Evolutionary conservation across 2,329 filamentous ascomycete genomes (phyloP).

Genomic region (Colletotrichum noveboracense): DNA sequence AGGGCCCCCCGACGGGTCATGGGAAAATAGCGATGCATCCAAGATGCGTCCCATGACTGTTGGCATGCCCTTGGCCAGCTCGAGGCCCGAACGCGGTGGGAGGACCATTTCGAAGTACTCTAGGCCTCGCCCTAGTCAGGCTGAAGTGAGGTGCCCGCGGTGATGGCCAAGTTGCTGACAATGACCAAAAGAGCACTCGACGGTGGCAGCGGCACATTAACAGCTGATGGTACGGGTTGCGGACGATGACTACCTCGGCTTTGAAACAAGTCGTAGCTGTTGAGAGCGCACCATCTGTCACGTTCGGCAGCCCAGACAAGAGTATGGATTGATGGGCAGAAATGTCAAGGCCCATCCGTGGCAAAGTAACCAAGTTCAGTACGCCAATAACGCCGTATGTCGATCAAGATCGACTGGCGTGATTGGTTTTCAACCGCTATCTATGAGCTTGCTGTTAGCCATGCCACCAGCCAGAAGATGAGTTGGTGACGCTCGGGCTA

Average conservation of each 20-base stretch:
- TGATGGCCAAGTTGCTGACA: background rate
- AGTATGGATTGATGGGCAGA: background rate
- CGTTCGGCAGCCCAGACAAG: background rate
- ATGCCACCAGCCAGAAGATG: background rate
- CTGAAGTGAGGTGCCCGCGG: background rate
- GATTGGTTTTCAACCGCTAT: background rate
- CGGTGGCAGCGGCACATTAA: background rate
- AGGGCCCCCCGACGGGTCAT: background rate
- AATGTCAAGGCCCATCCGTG: background rate
- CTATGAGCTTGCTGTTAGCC: background rate
- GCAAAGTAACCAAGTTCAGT: background rate
- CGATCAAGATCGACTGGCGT: background rate
- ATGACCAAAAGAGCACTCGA: background rate
- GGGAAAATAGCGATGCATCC: background rate
- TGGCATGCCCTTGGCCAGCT: background rate
- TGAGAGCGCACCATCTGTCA: background rate
- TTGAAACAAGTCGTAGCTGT: background rate
- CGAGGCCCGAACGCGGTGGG: background rate
- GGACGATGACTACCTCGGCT: background rate
- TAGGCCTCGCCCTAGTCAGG: background rate
- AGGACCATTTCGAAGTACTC: background rate
- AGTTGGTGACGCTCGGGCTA: background rate
- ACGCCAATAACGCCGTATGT: background rate
- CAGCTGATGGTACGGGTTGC: background rate
- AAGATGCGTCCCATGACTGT: background rate